phyloP scores from a whole-genome alignment of 805 yeast species.

The Monosporozyma unispora region DNA sequence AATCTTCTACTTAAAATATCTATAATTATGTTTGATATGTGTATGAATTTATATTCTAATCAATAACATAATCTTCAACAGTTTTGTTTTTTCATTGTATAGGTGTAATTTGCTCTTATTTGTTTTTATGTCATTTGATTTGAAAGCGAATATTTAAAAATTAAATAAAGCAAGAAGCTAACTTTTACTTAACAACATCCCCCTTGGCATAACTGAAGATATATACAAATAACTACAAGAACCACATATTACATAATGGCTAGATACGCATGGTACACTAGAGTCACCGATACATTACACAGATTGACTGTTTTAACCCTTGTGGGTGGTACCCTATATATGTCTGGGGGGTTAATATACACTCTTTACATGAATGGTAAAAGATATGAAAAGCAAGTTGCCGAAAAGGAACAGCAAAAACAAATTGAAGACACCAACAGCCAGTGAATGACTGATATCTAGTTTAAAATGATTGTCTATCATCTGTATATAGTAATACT shows the following conservation, averaged over 20 bases:
- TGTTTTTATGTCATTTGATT: not conserved
- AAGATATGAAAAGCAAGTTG: slow-evolving; percentile 37
- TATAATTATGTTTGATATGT: not conserved
- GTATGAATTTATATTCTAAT: too few relatives aligned
- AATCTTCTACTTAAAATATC: not conserved
- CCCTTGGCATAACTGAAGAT: not conserved
- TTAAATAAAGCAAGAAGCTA: not conserved
- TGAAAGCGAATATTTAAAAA: not conserved
- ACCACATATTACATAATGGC: slow-evolving; percentile 29
- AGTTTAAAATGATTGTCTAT: not conserved
- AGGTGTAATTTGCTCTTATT: not conserved
- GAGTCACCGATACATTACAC: slow-evolving; percentile 61
- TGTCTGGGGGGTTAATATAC: slow-evolving; percentile 44
- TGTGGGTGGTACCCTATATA: slow-evolving; percentile 47
- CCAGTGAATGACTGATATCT: not conserved
- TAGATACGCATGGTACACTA: slow-evolving; percentile 66
- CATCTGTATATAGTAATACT: not conserved
- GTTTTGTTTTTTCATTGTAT: not conserved
- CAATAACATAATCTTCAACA: too few relatives aligned
- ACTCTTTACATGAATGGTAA: slow-evolving; percentile 46
- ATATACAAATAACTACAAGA: not conserved
- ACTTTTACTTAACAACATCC: not conserved
- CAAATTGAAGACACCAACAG: not conserved
- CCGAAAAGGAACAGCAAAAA: slow-evolving; percentile 1
- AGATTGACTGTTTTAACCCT: slow-evolving; percentile 62